Conservation (phyloP, 352 stramenopile species). For the Pythium phragmiticola region DNA sequence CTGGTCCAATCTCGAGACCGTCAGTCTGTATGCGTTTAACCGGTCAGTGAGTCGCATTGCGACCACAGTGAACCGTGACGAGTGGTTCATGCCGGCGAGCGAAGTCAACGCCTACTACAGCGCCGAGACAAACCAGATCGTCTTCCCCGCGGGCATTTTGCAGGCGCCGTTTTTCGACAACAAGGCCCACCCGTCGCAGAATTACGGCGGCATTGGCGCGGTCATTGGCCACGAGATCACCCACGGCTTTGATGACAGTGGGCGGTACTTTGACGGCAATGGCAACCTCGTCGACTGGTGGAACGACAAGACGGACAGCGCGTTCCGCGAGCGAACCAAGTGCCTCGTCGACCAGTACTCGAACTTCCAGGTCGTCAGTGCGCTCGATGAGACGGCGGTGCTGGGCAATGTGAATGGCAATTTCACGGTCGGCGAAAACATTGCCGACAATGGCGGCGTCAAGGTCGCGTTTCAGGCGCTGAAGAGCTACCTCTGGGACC, state of each 20-base stretch:
- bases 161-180: slow-evolving; percentile 93
- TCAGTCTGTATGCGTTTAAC: slow-evolving; percentile 47
- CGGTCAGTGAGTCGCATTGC: slow-evolving; percentile 41
- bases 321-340: slow-evolving; percentile 62
- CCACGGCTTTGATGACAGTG: slow-evolving; percentile 94
- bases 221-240: slow-evolving; percentile 96
- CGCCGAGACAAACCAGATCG: slow-evolving; percentile 86
- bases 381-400: slow-evolving; percentile 35
- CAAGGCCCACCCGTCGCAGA: slow-evolving; percentile 80
- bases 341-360: slow-evolving; percentile 74
- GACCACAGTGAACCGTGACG: slow-evolving; percentile 47
- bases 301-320: slow-evolving; percentile 74
- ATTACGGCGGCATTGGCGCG: slow-evolving; percentile 92
- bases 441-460: slow-evolving; percentile 81
- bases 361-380: slow-evolving; percentile 43
- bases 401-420: slow-evolving; percentile 76
- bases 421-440: slow-evolving; percentile 80
- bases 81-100: slow-evolving; percentile 92
- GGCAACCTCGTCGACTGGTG: slow-evolving; percentile 94
- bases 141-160: slow-evolving; percentile 95
- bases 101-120: slow-evolving; percentile 92
- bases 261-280: slow-evolving; percentile 83
- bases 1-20: slow-evolving; percentile 48
- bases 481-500: slow-evolving; percentile 34
- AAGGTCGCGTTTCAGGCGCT: slow-evolving; percentile 71